Evolutionary conservation across 495 filamentous ascomycete genomes (phyloP).

Genomic region (Xylaria palmicola): DNA sequence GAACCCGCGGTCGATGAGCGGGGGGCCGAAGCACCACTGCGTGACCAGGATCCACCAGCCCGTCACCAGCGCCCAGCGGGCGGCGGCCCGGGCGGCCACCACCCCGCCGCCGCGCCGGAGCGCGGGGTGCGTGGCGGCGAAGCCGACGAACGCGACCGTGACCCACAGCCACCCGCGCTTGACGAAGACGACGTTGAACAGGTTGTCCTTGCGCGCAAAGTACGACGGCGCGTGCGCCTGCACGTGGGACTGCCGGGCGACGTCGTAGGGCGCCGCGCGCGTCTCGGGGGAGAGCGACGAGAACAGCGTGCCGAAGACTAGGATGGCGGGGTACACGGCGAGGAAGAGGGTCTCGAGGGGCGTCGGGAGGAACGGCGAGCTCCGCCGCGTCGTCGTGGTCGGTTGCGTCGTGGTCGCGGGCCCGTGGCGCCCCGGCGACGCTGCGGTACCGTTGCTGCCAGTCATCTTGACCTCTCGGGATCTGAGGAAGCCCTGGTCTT

Average conservation of each 20-base stretch:
- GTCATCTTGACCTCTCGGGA: slow-evolving; percentile 13
- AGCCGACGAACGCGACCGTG: slow-evolving; percentile 63
- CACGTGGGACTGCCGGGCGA: slow-evolving; percentile 53
- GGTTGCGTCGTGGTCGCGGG: not conserved
- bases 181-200: slow-evolving; percentile 89
- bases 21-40: slow-evolving; percentile 94
- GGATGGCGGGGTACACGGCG: slow-evolving; percentile 69
- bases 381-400: slow-evolving; percentile 27
- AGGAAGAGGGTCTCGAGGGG: slow-evolving; percentile 61
- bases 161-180: slow-evolving; percentile 95
- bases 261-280: slow-evolving; percentile 57
- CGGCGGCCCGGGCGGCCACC: slow-evolving; percentile 49
- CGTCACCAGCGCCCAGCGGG: slow-evolving; percentile 71
- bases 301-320: slow-evolving; percentile 79
- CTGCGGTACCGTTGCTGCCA: not conserved
- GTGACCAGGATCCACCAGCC: slow-evolving; percentile 76
- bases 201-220: slow-evolving; percentile 87
- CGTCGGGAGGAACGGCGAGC: slow-evolving; percentile 57
- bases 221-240: slow-evolving; percentile 68
- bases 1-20: slow-evolving; percentile 85
- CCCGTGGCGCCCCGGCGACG: not conserved
- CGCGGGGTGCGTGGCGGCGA: slow-evolving; percentile 59
- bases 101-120: slow-evolving; percentile 35
- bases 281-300: slow-evolving; percentile 70
- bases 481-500: slow-evolving; percentile 3